Evolutionary conservation across 331 rosid genomes (phyloP).

Genomic region (Phaseolus coccineus): DNA sequence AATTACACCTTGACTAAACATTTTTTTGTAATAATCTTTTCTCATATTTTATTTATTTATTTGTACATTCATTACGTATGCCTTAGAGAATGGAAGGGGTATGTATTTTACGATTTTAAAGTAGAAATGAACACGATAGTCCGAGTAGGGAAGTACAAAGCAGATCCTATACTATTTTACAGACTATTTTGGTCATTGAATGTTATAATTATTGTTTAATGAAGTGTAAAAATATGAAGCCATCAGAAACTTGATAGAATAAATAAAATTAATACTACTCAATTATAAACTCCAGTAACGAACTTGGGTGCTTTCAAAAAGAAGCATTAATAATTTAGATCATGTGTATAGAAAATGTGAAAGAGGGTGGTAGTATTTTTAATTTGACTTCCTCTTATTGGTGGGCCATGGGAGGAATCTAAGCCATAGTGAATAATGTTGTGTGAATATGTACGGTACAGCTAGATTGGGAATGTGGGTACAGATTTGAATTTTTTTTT

Average conservation of each 20-base stretch:
- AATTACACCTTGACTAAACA: too few relatives aligned
- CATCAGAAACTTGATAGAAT: not conserved
- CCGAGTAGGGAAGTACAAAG: not conserved
- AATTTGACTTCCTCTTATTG: constrained; percentile 32
- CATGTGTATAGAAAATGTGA: not conserved
- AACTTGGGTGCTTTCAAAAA: not conserved
- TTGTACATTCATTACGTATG: too few relatives aligned
- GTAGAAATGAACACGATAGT: not conserved
- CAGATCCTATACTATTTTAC: not conserved
- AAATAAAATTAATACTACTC: not conserved
- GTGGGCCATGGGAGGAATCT: constrained; percentile 51
- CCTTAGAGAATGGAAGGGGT: not conserved
- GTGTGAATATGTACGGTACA: constrained; percentile 44
- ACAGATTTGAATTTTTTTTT: constrained; percentile 21
- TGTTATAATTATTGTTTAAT: not conserved
- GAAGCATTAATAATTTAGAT: not conserved
- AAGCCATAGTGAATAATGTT: constrained; percentile 29
- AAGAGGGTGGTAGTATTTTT: not conserved
- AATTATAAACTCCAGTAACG: not conserved
- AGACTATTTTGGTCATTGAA: not conserved
- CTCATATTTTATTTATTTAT: not conserved
- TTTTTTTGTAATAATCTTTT: not conserved
- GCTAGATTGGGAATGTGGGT: constrained; percentile 46
- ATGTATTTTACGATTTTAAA: not conserved
- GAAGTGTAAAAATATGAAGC: not conserved